phyloP scores from a whole-genome alignment of 164 flowering plant species.

The Berberis thunbergii region DNA sequence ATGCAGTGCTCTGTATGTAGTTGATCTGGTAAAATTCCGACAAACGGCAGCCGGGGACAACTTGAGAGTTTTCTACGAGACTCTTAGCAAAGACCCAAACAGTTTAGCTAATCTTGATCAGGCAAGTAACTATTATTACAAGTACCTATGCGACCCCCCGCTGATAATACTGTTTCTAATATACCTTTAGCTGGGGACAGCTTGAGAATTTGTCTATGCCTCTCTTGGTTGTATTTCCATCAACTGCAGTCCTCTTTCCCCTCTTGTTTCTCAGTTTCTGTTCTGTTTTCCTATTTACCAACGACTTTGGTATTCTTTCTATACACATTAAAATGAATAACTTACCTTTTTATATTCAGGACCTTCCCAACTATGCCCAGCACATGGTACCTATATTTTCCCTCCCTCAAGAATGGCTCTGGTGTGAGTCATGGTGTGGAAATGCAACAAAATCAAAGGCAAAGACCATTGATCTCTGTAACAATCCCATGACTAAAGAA shows the following conservation, averaged over 20 bases:
- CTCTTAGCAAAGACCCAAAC: constrained; percentile 97
- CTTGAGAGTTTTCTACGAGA: constrained; percentile 89
- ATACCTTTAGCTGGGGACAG: too few species aligned
- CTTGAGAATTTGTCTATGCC: too few species aligned
- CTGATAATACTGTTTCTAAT: too few species aligned
- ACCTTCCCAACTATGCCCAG: constrained; percentile 98
- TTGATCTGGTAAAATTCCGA: constrained; percentile 84
- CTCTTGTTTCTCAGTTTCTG: too few species aligned
- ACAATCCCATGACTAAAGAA: constrained; percentile 99
- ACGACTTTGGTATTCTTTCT: not conserved
- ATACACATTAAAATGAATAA: not conserved
- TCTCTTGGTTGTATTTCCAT: too few species aligned
- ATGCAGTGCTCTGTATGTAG: constrained; percentile 93
- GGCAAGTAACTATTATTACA: constrained; percentile 23
- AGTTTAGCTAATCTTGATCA: constrained; percentile 96
- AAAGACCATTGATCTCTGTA: constrained; percentile 34
- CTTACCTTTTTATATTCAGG: constrained; percentile 37
- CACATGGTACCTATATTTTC: constrained; percentile 90
- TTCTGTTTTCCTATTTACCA: too few species aligned
- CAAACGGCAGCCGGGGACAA: constrained; percentile 99
- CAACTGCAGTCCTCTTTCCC: too few species aligned
- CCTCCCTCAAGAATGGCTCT: constrained; percentile 37
- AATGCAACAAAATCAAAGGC: constrained; percentile 10
- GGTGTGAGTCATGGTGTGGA: constrained; percentile 13
- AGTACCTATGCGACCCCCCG: not conserved